These are phyloP conservation scores for Tetrapisispora taiwanensis DNA, from an alignment of 805 yeast genomes.

Conservation along the genomic window DNA sequence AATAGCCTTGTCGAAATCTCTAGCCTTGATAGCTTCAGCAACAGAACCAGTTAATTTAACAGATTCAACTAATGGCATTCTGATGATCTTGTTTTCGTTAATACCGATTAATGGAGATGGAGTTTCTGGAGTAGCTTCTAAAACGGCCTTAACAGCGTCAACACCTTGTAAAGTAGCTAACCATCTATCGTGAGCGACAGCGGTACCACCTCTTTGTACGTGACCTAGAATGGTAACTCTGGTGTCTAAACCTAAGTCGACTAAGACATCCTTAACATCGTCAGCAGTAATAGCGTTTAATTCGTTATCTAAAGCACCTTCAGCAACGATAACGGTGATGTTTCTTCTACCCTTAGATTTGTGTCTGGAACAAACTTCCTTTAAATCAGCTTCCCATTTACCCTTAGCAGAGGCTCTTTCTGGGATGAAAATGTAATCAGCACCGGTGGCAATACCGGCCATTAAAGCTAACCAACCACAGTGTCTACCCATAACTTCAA, in stretches of 20 bases:
- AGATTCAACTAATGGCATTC: slow-evolving; percentile 82
- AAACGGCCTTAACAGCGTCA: slow-evolving; percentile 89
- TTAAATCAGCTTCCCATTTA: slow-evolving; percentile 75
- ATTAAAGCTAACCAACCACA: slow-evolving; percentile 98
- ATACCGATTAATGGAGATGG: slow-evolving; percentile 95
- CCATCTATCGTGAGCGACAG: slow-evolving; percentile 88
- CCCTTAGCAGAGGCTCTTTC: slow-evolving; percentile 75
- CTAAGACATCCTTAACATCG: slow-evolving; percentile 72
- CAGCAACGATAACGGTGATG: slow-evolving; percentile 94
- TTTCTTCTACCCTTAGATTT: slow-evolving; percentile 83
- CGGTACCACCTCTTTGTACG: slow-evolving; percentile 98
- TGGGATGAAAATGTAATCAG: slow-evolving; percentile 89
- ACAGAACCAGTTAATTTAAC: slow-evolving; percentile 81
- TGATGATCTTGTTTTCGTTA: slow-evolving; percentile 73
- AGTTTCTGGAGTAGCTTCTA: slow-evolving; percentile 76
- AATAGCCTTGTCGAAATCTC: slow-evolving; percentile 83
- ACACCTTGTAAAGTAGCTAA: slow-evolving; percentile 95
- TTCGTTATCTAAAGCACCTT: slow-evolving; percentile 85
- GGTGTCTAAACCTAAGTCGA: slow-evolving; percentile 82
- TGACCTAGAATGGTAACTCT: slow-evolving; percentile 94
- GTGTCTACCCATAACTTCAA: slow-evolving; percentile 98
- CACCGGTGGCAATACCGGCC: slow-evolving; percentile 96
- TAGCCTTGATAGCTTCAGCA: slow-evolving; percentile 71
- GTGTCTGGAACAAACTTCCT: slow-evolving; percentile 64
- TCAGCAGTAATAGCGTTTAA: slow-evolving; percentile 72